phyloP scores from a whole-genome alignment of 495 filamentous ascomycete species.

The Penicillium cataractarum region DNA sequence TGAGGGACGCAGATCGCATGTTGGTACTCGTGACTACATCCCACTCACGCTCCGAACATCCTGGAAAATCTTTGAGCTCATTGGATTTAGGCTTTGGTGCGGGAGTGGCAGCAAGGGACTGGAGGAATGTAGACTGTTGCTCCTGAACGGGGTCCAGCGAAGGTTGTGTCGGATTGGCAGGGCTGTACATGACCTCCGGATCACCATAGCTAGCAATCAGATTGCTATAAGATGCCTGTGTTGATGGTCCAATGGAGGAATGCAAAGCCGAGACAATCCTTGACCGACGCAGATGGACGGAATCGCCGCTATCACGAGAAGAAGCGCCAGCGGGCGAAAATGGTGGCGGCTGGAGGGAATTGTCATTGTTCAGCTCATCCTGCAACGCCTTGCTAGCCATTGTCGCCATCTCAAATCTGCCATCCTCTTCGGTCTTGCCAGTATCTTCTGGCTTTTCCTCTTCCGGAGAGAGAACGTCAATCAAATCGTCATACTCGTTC shows the following conservation, averaged over 20 bases:
- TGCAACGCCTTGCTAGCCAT: slow-evolving; percentile 49
- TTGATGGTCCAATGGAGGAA: slow-evolving; percentile 43
- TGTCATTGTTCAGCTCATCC: slow-evolving; percentile 36
- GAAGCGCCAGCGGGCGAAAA: slow-evolving; percentile 30
- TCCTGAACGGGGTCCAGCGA: slow-evolving; percentile 20
- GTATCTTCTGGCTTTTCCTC: slow-evolving; percentile 27
- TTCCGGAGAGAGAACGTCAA: slow-evolving; percentile 67
- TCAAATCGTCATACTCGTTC: slow-evolving; percentile 91
- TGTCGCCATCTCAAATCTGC: slow-evolving; percentile 42
- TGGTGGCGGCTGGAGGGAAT: slow-evolving; percentile 10
- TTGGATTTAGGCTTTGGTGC: slow-evolving; percentile 36
- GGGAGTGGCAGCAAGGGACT: slow-evolving; percentile 33
- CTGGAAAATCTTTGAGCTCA: slow-evolving; percentile 45
- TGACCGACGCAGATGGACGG: slow-evolving; percentile 47
- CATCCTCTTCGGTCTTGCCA: slow-evolving; percentile 19
- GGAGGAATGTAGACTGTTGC: slow-evolving; percentile 36
- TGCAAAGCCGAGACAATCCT: slow-evolving; percentile 46
- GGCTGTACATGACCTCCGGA: slow-evolving; percentile 14
- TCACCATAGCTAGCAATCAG: slow-evolving; percentile 41
- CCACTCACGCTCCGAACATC: slow-evolving; percentile 58
- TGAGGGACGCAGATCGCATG: slow-evolving; percentile 77
- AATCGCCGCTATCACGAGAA: slow-evolving; percentile 34
- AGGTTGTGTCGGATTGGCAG: slow-evolving; percentile 1
- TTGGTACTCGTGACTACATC: slow-evolving; percentile 75
- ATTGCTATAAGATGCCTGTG: slow-evolving; percentile 45